phyloP scores from a whole-genome alignment of 2,329 filamentous ascomycete genomes.

The Trichocomaceae sp. region DNA sequence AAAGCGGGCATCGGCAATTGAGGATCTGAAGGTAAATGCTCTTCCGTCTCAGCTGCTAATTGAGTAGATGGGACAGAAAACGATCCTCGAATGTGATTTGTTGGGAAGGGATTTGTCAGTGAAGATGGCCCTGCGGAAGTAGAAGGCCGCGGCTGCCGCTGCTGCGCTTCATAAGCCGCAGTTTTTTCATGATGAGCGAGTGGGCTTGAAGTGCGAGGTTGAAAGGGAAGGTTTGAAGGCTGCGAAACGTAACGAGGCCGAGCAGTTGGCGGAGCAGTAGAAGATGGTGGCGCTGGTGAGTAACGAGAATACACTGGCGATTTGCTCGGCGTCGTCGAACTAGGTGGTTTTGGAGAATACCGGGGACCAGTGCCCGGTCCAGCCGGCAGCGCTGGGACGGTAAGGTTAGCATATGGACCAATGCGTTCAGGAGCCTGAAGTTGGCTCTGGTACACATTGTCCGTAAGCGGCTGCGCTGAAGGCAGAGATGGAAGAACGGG shows the following conservation, averaged over 20 bases:
- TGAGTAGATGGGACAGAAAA: conserved; percentile 8
- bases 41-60: background rate
- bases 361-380: conserved; percentile 29
- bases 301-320: conserved; percentile 36
- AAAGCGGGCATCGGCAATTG: conserved; percentile 15
- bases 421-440: conserved; percentile 28
- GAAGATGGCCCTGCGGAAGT: conserved; percentile 18
- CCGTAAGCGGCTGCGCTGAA: conserved; percentile 4
- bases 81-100: conserved; percentile 4
- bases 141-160: conserved; percentile 20
- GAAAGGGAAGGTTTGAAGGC: conserved; percentile 45
- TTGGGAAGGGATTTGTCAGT: background rate
- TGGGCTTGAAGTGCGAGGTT: conserved; percentile 59
- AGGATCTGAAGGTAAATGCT: conserved; percentile 18
- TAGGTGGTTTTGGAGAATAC: conserved; percentile 38
- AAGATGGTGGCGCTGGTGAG: conserved; percentile 41
- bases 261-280: conserved; percentile 18
- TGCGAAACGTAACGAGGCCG: conserved; percentile 38
- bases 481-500: conserved; percentile 19
- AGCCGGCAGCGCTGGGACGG: conserved; percentile 24
- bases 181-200: conserved; percentile 48
- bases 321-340: conserved; percentile 25
- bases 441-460: conserved; percentile 17
- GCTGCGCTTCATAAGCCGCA: conserved; percentile 27
- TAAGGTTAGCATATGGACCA: conserved; percentile 26